Base-by-base conservation (phyloP, 768 basidiomycete species). In the Collybia mongolica region DNA sequence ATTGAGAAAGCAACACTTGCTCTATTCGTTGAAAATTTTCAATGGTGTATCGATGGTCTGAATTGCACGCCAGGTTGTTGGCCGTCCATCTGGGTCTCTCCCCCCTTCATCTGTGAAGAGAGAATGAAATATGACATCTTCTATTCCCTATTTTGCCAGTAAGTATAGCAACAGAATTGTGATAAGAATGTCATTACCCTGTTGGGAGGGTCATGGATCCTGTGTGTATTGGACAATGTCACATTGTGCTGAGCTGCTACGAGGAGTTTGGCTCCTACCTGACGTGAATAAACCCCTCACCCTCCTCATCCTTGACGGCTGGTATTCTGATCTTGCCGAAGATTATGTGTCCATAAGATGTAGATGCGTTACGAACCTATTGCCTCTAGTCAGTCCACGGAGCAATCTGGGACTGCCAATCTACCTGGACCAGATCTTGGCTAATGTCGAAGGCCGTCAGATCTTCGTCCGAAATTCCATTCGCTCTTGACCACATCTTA, bases 191-290 rank as follows among this genome's bases (percentile, higher is more conserved):
- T 47, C 62, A 76, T 51, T 64, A 84, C 87, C 65, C 78, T 74
- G 70, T 86, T 84, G 1, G 83, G 86, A 45, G 88, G 84, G 59
- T 88, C 86, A 60, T 89, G 86, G 55, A 89, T 84, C 57, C 87
- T 88, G 62, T 24, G 58, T 40, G 47, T 39, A 18, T 48, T 29
- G 12, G 32, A 51, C n/a, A 41, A 43, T 6, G 37, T 40, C 32
- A 50, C 42, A 29, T 42, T 26, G 11, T n/a, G 37, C 22, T 54
- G 24, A 23, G 38, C 54, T 49, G 48, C 35, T 49, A 43, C 42
- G 54, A 28, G 39, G 36, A 44, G 5, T 28, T 32, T 14, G 32
- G 14, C 14, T 32, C 74, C 57, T 57, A 88, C 87, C 86, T 79
- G 61, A 90, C 79, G 55, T 90, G 87, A 46, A 90, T 58, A 59